Evolutionary conservation across 225 moss, liverwort and hornwort genomes (phyloP), one percentile per base, ranked within the genome.

Genomic region (Rhytidiadelphus loreus): DNA sequence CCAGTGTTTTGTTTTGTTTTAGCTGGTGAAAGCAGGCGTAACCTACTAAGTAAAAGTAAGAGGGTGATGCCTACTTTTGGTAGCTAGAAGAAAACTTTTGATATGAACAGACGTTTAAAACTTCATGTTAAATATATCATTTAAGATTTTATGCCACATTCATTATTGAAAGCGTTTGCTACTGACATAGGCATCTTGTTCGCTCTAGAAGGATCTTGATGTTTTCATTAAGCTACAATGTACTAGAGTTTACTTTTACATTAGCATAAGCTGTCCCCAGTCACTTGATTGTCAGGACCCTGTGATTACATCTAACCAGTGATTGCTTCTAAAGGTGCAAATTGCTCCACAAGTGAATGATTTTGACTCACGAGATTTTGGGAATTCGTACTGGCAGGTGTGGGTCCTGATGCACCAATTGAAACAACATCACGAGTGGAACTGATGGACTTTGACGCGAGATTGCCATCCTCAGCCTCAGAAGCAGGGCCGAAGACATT

Each of bases 401-500:
- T 93, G 24, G 66, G 26, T 55, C 92, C 91, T 33, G 87, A 81
- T 63, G 93, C 85, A 25, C 95, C 96, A 65, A 89, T 89, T 44
- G 90, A 93, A 78, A 83, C 91, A n/a, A 96, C 94, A 19, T 94
- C 97, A 29, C 92, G 96, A 86, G 83, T 72, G 80, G 93, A 98
- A 75, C 88, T 98, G 84, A 93, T 96, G 86, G 87, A 87, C 32
- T 90, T 92, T 24, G 97, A 96, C 85, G 43, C 62, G 63, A 85
- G 72, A 46, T 86, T 89, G 62, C 46, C n/a, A 32, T 66, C 56
- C 32, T 96, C 96, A 6, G 86, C 95, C 59, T 93, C 95, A 56
- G 84, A 60, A 55, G 89, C 85, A 66, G 97, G 97, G 39, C 96
- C 96, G 11, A 82, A 85, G 44, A 82, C 83, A 33, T 90, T 96